A percentile compares a stretch with the other conserved stretches of the same genome.
These are phyloP conservation scores for Geosiphon pyriformis DNA, from an alignment of 192 early-diverging fungal genomes.

Conservation along the genomic window DNA sequence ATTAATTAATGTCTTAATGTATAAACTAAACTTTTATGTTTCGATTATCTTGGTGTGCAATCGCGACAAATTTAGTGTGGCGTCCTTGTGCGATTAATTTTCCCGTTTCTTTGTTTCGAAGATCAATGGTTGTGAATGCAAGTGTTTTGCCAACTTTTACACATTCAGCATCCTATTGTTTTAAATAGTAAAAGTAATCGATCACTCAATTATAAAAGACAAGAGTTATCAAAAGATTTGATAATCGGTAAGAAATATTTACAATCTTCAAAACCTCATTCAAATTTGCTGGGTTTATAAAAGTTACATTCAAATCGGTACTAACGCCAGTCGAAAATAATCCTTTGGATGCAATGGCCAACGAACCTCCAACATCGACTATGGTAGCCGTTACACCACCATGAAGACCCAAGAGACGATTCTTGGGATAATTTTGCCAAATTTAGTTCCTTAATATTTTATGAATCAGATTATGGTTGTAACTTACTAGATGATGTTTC, in stretches of 20 bases:
- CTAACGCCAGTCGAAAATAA: conserved; percentile 49
- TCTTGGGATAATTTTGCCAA: too few species aligned
- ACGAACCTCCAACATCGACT: conserved; percentile 50
- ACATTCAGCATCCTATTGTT: conserved; percentile 41
- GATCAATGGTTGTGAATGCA: conserved; percentile 45
- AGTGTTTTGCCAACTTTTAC: conserved; percentile 50
- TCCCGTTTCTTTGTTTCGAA: conserved; percentile 33
- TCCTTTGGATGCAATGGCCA: conserved; percentile 47
- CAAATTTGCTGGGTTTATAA: conserved; percentile 41
- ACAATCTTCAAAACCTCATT: conserved; percentile 43
- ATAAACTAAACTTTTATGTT: too few species aligned
- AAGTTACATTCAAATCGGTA: conserved; percentile 53
- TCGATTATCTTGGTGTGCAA: conserved; percentile 26
- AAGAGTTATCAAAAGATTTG: not conserved
- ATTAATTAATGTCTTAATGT: too few species aligned
- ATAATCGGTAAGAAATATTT: conserved; percentile 3
- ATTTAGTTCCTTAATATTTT: not conserved
- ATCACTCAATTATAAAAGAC: not conserved
- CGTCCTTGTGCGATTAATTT: conserved; percentile 45
- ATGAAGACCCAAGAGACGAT: conserved; percentile 41
- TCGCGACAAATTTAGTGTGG: conserved; percentile 51
- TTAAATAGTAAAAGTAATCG: not conserved
- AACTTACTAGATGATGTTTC: conserved; percentile 45
- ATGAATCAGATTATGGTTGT: not conserved
- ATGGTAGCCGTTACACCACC: conserved; percentile 48